phyloP scores from a whole-genome alignment of 1,139 yeast genomes.

The Debaryomycetaceae sp. region DNA sequence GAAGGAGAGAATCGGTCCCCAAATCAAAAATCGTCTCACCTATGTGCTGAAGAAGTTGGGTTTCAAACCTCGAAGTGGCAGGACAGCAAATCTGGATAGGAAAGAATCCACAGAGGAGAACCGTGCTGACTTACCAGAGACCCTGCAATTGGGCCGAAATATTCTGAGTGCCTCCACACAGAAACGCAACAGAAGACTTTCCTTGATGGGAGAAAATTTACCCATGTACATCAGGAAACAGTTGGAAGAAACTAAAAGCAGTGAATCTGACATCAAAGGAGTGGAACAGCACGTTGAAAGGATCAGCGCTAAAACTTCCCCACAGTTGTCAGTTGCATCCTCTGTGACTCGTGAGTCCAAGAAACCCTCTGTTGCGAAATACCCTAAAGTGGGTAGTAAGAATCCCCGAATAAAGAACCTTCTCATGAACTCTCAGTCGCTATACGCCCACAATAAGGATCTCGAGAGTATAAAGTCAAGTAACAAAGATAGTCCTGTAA shows the following conservation, averaged over 20 bases:
- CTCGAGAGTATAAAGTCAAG: conserved; percentile 11
- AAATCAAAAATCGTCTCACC: conserved; percentile 7
- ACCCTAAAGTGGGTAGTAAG: not conserved
- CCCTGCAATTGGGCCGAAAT: too few relatives aligned
- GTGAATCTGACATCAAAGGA: not conserved
- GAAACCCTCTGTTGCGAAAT: too few relatives aligned
- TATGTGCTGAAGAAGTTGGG: conserved; percentile 13
- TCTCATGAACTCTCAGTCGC: conserved; percentile 35
- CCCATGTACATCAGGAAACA: conserved; percentile 39
- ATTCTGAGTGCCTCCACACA: not conserved
- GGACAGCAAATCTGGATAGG: conserved; percentile 1
- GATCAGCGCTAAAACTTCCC: not conserved
- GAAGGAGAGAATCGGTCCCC: not conserved
- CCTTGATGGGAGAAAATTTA: conserved; percentile 38
- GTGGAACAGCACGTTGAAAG: not conserved
- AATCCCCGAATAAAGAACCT: conserved; percentile 31
- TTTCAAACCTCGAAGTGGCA: conserved; percentile 6
- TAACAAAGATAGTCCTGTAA: conserved; percentile 3
- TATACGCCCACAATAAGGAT: conserved; percentile 29
- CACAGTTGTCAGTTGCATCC: not conserved
- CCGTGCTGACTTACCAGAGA: not conserved
- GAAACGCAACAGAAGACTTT: conserved; percentile 20
- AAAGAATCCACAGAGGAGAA: not conserved
- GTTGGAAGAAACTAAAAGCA: conserved; percentile 9
- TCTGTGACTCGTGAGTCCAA: not conserved